Conservation (phyloP, 2,329 filamentous ascomycete genomes). For the Alternaria longipes region DNA sequence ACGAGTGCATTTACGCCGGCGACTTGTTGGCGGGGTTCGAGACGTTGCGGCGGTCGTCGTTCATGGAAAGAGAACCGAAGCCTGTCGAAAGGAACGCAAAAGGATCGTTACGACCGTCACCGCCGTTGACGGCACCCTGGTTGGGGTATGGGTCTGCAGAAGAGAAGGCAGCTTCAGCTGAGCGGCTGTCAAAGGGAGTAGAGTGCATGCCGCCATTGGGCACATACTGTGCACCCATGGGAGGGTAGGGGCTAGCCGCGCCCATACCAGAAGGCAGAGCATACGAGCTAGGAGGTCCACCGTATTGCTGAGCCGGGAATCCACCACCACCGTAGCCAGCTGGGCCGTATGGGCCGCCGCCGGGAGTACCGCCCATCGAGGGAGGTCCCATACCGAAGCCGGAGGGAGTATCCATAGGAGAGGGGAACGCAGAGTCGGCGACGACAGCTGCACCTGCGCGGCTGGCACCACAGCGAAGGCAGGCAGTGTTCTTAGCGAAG, state of each 20-base stretch:
- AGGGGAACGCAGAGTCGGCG: slow-evolving; percentile 90
- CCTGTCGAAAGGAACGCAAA: slow-evolving; percentile 82
- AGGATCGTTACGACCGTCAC: slow-evolving; percentile 73
- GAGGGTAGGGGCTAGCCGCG: slow-evolving; percentile 80
- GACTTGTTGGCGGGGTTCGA: slow-evolving; percentile 52
- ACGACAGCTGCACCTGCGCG: slow-evolving; percentile 93
- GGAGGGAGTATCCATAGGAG: slow-evolving; percentile 85
- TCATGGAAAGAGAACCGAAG: slow-evolving; percentile 76
- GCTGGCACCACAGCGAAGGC: slow-evolving; percentile 93
- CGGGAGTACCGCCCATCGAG: slow-evolving; percentile 80
- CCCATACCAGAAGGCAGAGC: slow-evolving; percentile 86
- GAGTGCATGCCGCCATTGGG: slow-evolving; percentile 81
- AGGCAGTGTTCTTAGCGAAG: slow-evolving; percentile 99
- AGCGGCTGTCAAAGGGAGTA: slow-evolving; percentile 90
- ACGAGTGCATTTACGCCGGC: slow-evolving; percentile 48
- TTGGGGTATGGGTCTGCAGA: slow-evolving; percentile 84
- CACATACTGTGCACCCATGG: slow-evolving; percentile 78
- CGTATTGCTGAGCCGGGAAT: slow-evolving; percentile 80
- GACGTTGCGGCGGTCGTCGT: slow-evolving; percentile 62
- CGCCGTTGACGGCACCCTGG: slow-evolving; percentile 74
- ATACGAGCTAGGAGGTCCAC: slow-evolving; percentile 87
- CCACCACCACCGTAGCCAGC: slow-evolving; percentile 71
- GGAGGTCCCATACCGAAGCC: slow-evolving; percentile 86
- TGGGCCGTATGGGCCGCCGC: slow-evolving; percentile 75
- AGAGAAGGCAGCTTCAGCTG: slow-evolving; percentile 93